Evolutionary conservation across 1,284 basidiomycete genomes (phyloP), one percentile per base, ranked within the genome.

Genomic region (Moesziomyces antarcticus): DNA sequence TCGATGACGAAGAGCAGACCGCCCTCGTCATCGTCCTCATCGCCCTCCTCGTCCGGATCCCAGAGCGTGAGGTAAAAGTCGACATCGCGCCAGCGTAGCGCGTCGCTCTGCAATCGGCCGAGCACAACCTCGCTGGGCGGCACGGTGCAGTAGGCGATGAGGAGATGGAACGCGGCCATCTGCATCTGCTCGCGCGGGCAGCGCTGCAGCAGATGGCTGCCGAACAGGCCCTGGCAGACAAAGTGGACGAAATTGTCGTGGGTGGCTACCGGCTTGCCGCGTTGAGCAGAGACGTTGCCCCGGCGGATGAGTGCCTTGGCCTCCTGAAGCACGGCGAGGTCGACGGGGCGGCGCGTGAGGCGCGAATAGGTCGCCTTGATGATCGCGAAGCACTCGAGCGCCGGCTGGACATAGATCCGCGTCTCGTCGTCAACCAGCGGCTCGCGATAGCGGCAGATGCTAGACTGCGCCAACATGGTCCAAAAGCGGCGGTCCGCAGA

Each of bases 1-100:
- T 33, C 25, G 25, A 27, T 8, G 25, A 27, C 25, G 25, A 27
- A 4, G 25, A 27, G 25, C 25, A 8, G 25, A 27, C 25, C 25
- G 25, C 25, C 33, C 11, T n/a, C n/a, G n/a, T 35, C 33, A 10
- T 35, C 10, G 13, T 44, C 43, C 43, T 44, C 43, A n/a, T 44
- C 20, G 11, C 10, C 37, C 11, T 7, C 13, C 14, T 40, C 18
- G 37, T 40, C 37, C 7, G 37, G 14, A 16, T 1, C 6, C 47
- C 47, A 48, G n/a, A 35, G 47, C n/a, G 47, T 33, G n/a, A 48
- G 27, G n/a, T 35, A 48, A 27, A 48, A 48, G 13, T 48, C 16
- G 27, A 48, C 27, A 18, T 35, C 27, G 18, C 30, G 24, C 18
- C 33, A 48, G 30, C 47, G 30, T 20, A 35, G 20, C 10, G 27